Evolutionary conservation across 2,329 filamentous ascomycete genomes (phyloP).

Genomic region (Orbilia oligospora): DNA sequence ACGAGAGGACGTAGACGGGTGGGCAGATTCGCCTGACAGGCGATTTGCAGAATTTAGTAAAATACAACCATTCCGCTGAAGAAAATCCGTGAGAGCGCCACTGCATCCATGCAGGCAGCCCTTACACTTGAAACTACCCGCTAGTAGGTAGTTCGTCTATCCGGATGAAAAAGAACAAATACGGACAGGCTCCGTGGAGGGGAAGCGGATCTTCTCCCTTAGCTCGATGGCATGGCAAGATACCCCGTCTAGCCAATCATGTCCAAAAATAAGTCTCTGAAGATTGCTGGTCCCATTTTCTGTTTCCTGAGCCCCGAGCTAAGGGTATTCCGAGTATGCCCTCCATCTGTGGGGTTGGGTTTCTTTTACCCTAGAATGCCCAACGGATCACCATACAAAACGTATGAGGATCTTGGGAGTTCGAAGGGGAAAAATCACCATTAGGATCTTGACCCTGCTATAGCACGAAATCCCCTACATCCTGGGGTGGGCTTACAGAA

Average conservation of each 20-base stretch:
- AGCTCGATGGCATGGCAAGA: constrained; percentile 53
- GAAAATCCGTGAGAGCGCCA: constrained; percentile 12
- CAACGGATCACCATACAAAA: constrained; percentile 38
- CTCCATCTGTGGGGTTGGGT: constrained; percentile 32
- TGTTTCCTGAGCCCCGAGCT: constrained; percentile 41
- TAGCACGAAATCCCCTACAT: constrained; percentile 47
- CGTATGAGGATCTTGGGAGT: constrained; percentile 30
- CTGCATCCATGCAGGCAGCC: constrained; percentile 20
- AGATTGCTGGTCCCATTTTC: constrained; percentile 56
- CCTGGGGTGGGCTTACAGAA: constrained; percentile 48
- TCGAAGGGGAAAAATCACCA: constrained; percentile 46
- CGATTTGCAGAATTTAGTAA: constrained; percentile 3
- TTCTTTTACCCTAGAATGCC: constrained; percentile 47
- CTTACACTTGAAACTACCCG: constrained; percentile 33
- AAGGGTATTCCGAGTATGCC: constrained; percentile 36
- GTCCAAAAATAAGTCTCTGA: constrained; percentile 26
- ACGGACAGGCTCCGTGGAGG: constrained; percentile 30
- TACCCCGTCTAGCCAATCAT: constrained; percentile 55
- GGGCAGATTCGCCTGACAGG: constrained; percentile 11
- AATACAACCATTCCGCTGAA: constrained; percentile 15
- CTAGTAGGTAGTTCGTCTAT: constrained; percentile 8
- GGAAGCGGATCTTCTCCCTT: constrained; percentile 58
- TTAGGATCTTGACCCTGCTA: constrained; percentile 22
- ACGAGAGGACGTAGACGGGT: constrained; percentile 24
- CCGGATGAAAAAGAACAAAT: constrained; percentile 22